A percentile compares a stretch with the other conserved stretches of the same genome.
Evolutionary conservation across 306 rosid species (phyloP).

Genomic region (Prinsepia uniflora): DNA sequence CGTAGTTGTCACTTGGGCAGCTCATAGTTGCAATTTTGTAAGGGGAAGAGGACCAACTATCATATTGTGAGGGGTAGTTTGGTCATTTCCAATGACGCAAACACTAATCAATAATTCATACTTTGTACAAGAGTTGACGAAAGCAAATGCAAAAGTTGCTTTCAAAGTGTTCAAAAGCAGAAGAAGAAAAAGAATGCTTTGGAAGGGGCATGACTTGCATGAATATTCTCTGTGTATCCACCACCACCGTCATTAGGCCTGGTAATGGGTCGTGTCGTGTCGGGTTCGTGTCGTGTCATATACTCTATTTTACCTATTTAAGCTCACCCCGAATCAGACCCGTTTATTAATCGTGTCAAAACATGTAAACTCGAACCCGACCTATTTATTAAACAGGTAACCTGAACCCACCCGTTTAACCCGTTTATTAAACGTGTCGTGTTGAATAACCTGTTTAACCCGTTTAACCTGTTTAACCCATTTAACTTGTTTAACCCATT

Average conservation of each 20-base stretch:
- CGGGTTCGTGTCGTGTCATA: no score
- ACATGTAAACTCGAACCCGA: no score
- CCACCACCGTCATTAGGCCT: background rate
- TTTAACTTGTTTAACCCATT: no score
- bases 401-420: no score
- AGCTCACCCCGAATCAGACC: no score
- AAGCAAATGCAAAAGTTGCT: background rate
- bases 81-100: background rate
- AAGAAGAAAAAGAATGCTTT: background rate
- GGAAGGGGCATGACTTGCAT: constrained; percentile 3
- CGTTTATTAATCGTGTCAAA: no score
- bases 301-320: no score
- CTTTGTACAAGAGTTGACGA: background rate
- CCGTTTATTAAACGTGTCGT: no score
- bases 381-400: no score
- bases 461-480: no score
- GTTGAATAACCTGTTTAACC: no score
- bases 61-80: background rate
- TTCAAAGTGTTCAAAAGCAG: background rate
- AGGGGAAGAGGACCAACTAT: background rate
- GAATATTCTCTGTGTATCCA: background rate
- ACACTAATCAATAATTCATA: background rate
- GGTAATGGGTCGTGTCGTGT: no score
- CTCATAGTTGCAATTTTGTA: background rate
- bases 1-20: background rate